Base-by-base conservation (phyloP, 1,284 basidiomycete genomes). In the Sparassis latifolia region DNA sequence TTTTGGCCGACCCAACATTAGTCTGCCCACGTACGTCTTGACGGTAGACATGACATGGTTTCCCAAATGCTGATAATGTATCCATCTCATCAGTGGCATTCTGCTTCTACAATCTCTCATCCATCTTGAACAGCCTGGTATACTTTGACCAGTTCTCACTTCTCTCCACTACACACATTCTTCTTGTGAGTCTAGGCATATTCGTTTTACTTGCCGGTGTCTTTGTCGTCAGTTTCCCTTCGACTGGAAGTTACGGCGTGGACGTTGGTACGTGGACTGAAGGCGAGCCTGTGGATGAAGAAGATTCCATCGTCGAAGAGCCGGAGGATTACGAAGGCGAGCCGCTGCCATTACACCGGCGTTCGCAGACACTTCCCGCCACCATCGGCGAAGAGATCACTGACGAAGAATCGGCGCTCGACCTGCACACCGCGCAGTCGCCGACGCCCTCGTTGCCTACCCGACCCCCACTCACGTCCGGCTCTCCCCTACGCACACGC, bases 101-200 rank as follows among this genome's bases (percentile, higher is more conserved):
- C 68, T 97, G 93, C 69, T 93, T 94, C 67, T 98, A 97, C 72
- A 97, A 97, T 62, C 69, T 95, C 5, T 92, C 92, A 4, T 93
- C 90, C 10, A 95, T 96, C 63, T 77, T 93, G 43, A 86, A 87
- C 56, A 88, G 89, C 2, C 78, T 97, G 38, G 82, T 97, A 45
- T 98, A 96, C 67, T 98, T 92, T 66, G 78, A 96, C 67, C 92
- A 98, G 65, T 80, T 95, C 60, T 79, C 82, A 10, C 73, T 85
- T 27, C 82, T 98, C 41, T 73, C 82, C 0, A 72, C 78, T 1
- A 66, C 82, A 35, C 82, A 94, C 63, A 76, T 96, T 31, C 64
- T 72, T 3, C 77, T 96, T 30, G 90, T 98, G 46, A 74, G 78
- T 1, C 57, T 93, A 1, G 95, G 95, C 1, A 93, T 93, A 32